Percentiles rank a stretch among this genome's conserved stretches.
These are phyloP conservation scores for Globisporangium heterothallicum DNA, from an alignment of 352 stramenopile genomes.

Conservation along the genomic window DNA sequence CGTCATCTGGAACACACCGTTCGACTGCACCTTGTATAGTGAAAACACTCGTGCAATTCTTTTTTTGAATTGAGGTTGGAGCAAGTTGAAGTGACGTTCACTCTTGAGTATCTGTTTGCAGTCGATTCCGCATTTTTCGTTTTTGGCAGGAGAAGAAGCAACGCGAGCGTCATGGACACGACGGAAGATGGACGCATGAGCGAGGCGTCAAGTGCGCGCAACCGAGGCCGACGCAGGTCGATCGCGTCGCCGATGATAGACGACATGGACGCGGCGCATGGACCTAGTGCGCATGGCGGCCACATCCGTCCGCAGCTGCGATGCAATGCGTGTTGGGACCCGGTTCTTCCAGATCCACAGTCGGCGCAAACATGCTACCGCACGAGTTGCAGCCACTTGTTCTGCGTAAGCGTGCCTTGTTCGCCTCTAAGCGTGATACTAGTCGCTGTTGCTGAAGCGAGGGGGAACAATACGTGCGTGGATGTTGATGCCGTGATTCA, in stretches of 20 bases:
- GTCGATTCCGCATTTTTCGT: conserved; percentile 17
- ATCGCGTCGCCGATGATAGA: conserved; percentile 22
- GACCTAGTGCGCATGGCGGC: conserved; percentile 7
- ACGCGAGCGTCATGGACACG: conserved; percentile 17
- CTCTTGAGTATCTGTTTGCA: conserved; percentile 10
- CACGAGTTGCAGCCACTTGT: conserved; percentile 70
- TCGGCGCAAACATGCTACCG: conserved; percentile 76
- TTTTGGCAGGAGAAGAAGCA: background rate
- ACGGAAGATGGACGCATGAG: conserved; percentile 67
- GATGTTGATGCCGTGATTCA: conserved; percentile 11
- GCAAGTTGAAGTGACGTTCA: conserved; percentile 52
- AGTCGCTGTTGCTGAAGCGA: background rate
- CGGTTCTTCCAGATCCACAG: conserved; percentile 50
- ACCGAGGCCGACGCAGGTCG: conserved; percentile 26
- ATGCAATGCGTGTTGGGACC: conserved; percentile 77
- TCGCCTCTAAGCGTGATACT: background rate
- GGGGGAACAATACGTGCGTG: background rate
- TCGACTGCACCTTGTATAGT: background rate
- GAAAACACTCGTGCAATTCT: conserved; percentile 4
- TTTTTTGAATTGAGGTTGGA: conserved; percentile 21
- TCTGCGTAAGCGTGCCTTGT: conserved; percentile 37
- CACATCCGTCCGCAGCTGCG: conserved; percentile 53
- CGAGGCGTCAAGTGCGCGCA: conserved; percentile 61
- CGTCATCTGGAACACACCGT: background rate
- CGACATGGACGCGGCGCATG: conserved; percentile 38